Percentiles rank a stretch among this genome's conserved stretches.
phyloP scores from a whole-genome alignment of 192 early-diverging fungal genomes.

The Dimargaris xerosporica region DNA sequence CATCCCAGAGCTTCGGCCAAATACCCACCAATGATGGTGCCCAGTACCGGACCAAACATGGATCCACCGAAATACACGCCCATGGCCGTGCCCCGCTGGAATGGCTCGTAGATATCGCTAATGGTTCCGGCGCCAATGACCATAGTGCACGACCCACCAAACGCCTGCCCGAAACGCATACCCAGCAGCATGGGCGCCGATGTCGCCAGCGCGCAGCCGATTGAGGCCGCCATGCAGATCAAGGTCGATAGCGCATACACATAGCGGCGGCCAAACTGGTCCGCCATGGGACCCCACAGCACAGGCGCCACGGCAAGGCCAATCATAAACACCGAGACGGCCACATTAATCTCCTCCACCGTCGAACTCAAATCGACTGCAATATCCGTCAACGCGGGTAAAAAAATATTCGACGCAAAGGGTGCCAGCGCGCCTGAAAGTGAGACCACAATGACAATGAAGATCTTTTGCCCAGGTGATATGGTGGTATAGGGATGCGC shows the following conservation, averaged over 20 bases:
- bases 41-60: slow-evolving; percentile 32
- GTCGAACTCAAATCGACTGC: slow-evolving; percentile 26
- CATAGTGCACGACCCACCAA: slow-evolving; percentile 31
- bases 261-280: slow-evolving; percentile 29
- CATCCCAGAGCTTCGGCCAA: slow-evolving; percentile 29
- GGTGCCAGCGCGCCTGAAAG: slow-evolving; percentile 29
- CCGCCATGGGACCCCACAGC: slow-evolving; percentile 33
- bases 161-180: slow-evolving; percentile 29
- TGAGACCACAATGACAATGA: slow-evolving; percentile 25
- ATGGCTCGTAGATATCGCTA: slow-evolving; percentile 31
- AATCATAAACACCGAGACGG: slow-evolving; percentile 28
- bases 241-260: slow-evolving; percentile 28
- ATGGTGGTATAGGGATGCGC: slow-evolving; percentile 23
- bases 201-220: slow-evolving; percentile 28
- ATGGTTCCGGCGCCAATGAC: slow-evolving; percentile 33
- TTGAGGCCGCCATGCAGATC: slow-evolving; percentile 25
- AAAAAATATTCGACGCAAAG: slow-evolving; percentile 31
- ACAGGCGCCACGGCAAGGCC: slow-evolving; percentile 34
- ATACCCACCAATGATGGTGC: slow-evolving; percentile 37
- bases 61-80: slow-evolving; percentile 33
- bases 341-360: slow-evolving; percentile 23
- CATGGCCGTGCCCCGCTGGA: slow-evolving; percentile 35
- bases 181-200: slow-evolving; percentile 20
- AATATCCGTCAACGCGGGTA: slow-evolving; percentile 25
- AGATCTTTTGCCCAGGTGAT: slow-evolving; percentile 14